Conservation (phyloP, 2,329 filamentous ascomycete genomes). For the Diaporthe citri region DNA sequence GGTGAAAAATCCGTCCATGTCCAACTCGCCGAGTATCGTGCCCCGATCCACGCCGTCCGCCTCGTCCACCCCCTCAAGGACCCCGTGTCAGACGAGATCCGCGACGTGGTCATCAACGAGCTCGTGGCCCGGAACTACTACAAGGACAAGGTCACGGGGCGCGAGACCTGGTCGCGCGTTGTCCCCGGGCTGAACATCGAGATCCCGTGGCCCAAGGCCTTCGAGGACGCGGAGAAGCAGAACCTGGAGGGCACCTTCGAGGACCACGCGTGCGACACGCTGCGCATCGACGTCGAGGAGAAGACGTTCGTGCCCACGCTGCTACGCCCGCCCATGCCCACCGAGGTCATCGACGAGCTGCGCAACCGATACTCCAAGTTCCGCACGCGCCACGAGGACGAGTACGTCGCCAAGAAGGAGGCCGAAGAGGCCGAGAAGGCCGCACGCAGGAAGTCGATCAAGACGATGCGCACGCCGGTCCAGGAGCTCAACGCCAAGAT, state of each 20-base stretch:
- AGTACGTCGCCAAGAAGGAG: slow-evolving; percentile 71
- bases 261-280: slow-evolving; percentile 77
- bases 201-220: slow-evolving; percentile 79
- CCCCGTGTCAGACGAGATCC: slow-evolving; percentile 70
- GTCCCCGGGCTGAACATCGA: slow-evolving; percentile 79
- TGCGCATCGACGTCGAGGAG: slow-evolving; percentile 80
- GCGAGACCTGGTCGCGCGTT: slow-evolving; percentile 66
- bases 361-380: slow-evolving; percentile 86
- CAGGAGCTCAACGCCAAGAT: slow-evolving; percentile 71
- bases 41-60: slow-evolving; percentile 80
- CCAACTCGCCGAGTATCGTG: slow-evolving; percentile 63
- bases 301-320: slow-evolving; percentile 84
- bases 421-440: slow-evolving; percentile 52
- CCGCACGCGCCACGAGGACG: slow-evolving; percentile 82
- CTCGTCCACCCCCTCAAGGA: slow-evolving; percentile 84
- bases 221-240: slow-evolving; percentile 54
- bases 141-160: slow-evolving; percentile 62
- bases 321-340: slow-evolving; percentile 82
- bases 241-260: slow-evolving; percentile 52
- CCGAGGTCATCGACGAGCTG: slow-evolving; percentile 84
- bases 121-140: slow-evolving; percentile 67
- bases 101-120: slow-evolving; percentile 84
- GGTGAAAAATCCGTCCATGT: slow-evolving; percentile 49
- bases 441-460: slow-evolving; percentile 52
- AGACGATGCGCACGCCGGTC: slow-evolving; percentile 66